Evolutionary conservation across 176 grass and related monocot species (phyloP).

Genomic region (Eremochloa ophiuroides): DNA sequence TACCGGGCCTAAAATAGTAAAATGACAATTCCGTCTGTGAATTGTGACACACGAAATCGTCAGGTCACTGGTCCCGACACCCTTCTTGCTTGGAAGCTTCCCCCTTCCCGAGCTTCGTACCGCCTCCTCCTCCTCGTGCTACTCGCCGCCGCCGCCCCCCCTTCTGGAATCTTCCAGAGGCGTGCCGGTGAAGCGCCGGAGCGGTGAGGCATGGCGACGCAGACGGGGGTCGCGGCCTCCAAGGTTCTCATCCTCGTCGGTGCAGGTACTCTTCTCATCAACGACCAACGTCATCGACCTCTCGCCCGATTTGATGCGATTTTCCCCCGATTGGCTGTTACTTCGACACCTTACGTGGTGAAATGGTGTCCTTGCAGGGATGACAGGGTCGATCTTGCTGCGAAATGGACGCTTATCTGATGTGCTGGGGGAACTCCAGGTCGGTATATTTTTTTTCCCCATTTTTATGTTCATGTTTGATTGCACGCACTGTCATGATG

Average conservation of each 20-base stretch:
- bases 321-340: not conserved
- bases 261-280: slow-evolving; percentile 47
- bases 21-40: not conserved
- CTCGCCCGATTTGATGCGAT: not conserved
- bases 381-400: slow-evolving; percentile 78
- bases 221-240: slow-evolving; percentile 69
- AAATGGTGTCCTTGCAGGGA: slow-evolving; percentile 32
- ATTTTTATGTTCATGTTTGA: not conserved
- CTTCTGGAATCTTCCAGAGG: slow-evolving; percentile 27
- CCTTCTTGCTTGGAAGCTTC: not conserved
- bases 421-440: slow-evolving; percentile 76
- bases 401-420: slow-evolving; percentile 86
- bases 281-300: not conserved
- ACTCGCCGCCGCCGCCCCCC: not conserved
- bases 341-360: slow-evolving; percentile 5
- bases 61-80: not conserved
- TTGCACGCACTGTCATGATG: not conserved
- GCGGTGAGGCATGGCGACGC: slow-evolving; percentile 63
- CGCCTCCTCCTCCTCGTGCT: not conserved
- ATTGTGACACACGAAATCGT: not conserved
- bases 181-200: not conserved
- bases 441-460: slow-evolving; percentile 13
- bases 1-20: too few species aligned
- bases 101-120: slow-evolving; percentile 10
- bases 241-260: slow-evolving; percentile 89